Base-by-base conservation (phyloP, 106 monocot genomes). In the Dioscorea zingiberensis region DNA sequence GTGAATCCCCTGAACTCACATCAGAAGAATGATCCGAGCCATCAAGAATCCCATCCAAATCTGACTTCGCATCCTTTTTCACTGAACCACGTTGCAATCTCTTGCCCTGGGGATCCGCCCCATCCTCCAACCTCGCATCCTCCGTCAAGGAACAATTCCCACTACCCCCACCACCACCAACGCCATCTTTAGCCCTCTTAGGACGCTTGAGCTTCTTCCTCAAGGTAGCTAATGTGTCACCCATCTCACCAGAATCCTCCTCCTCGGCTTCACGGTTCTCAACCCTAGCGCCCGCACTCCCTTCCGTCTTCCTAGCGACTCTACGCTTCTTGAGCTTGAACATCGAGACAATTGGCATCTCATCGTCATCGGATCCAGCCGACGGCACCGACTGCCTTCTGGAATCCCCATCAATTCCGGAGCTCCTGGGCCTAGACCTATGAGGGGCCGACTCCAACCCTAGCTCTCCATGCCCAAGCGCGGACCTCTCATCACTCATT, bases 191-290 rank as follows among this genome's bases (percentile, higher is more conserved):
- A 55, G 24, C 67, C 73, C 56, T 81, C 64, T 75, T 90, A 4
- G 84, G 85, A 28, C 64, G 27, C 77, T 85, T 90, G 65, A 90
- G 27, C 29, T 86, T 91, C 85, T 81, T 88, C 73, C 54, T 81
- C 27, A 92, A 79, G 55, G 55, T 71, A 19, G 95, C 91, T 62
- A 97, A 73, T 51, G 95, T 97, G 69, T 85, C 78, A 44, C 68
- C 65, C 71, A 91, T 76, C 63, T 80, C 89, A 2, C 63, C 83
- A 12, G 62, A 69, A 46, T 54, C 71, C 38, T 38, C 77, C 51
- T 38, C 65, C 54, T 71, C 67, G 13, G 14, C 57, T 38, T 2
- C 4, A 10, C 38, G 4, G 10, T 38, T 38, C 38, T 38, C 38
- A 38, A 38, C 38, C 38, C 38, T 38, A 51, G 14, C 51, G 12